Conservation (phyloP, 2,329 filamentous ascomycete species). For the Pyrenophora seminiperda region DNA sequence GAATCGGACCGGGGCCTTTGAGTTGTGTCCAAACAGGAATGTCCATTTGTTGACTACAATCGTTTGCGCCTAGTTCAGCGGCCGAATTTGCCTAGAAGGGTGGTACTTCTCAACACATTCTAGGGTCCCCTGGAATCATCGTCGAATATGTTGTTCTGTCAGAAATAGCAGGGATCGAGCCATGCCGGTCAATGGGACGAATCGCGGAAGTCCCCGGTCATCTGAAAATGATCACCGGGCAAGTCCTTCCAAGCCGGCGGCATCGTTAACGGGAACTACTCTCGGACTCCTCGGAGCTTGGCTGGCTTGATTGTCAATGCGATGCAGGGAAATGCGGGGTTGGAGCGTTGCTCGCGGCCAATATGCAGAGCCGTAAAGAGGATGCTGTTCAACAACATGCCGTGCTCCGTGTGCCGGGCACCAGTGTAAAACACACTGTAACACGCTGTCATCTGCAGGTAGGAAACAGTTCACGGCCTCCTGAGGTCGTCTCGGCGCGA, state of each 20-base stretch:
- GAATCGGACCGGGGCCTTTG: conserved; percentile 15
- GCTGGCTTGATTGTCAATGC: conserved; percentile 33
- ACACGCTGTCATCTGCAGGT: conserved; percentile 19
- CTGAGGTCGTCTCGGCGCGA: conserved; percentile 18
- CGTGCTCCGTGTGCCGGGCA: conserved; percentile 29
- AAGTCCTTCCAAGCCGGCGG: conserved; percentile 28
- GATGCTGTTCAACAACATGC: conserved; percentile 24
- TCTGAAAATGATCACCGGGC: conserved; percentile 13
- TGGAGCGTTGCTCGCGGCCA: conserved; percentile 29
- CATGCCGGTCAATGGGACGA: conserved; percentile 1
- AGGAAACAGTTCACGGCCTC: conserved; percentile 7
- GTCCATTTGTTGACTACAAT: background rate
- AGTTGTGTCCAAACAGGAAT: conserved; percentile 4
- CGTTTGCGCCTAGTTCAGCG: background rate
- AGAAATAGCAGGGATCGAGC: conserved; percentile 1
- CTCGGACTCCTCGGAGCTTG: conserved; percentile 35
- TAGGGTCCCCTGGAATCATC: background rate
- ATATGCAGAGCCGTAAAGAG: conserved; percentile 22
- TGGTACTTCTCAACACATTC: background rate
- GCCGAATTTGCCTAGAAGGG: background rate
- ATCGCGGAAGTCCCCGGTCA: conserved; percentile 1
- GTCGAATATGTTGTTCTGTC: background rate
- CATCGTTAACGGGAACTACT: conserved; percentile 31
- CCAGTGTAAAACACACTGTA: conserved; percentile 24
- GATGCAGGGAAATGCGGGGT: conserved; percentile 46